Percentiles rank a stretch among this genome's conserved stretches.
phyloP scores from a whole-genome alignment of 306 rosid genomes.

The Sphenostylis stenocarpa region DNA sequence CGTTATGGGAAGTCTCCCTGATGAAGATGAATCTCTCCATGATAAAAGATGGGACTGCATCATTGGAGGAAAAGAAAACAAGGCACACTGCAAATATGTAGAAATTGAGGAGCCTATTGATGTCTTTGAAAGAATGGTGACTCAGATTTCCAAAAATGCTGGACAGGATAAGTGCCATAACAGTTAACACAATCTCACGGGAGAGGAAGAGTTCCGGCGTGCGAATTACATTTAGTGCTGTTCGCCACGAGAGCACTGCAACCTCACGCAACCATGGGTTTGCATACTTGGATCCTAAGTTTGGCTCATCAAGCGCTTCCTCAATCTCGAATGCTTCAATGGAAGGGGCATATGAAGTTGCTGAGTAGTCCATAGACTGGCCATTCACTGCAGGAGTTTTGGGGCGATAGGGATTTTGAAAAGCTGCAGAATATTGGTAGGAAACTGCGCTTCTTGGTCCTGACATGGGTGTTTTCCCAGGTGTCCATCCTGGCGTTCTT shows the following conservation, averaged over 20 bases:
- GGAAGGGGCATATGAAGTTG: constrained; percentile 46
- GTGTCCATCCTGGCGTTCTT: constrained; percentile 68
- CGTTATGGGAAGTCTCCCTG: constrained; percentile 83
- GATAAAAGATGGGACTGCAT: constrained; percentile 90
- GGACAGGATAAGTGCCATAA: constrained; percentile 78
- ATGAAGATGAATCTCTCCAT: constrained; percentile 87
- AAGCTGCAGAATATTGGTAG: constrained; percentile 56
- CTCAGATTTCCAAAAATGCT: constrained; percentile 57
- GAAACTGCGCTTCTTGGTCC: constrained; percentile 52
- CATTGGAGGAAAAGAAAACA: constrained; percentile 89
- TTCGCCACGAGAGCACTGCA: constrained; percentile 75
- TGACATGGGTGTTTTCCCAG: constrained; percentile 55
- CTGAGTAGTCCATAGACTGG: constrained; percentile 47
- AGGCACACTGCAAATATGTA: constrained; percentile 87
- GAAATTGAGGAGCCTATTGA: constrained; percentile 81
- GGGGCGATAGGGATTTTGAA: constrained; percentile 36
- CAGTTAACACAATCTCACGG: constrained; percentile 75
- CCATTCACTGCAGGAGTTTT: constrained; percentile 39
- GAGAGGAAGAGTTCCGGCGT: constrained; percentile 92
- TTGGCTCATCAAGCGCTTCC: constrained; percentile 58
- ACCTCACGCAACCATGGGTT: constrained; percentile 90
- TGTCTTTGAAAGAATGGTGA: constrained; percentile 51
- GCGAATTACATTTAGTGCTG: constrained; percentile 69
- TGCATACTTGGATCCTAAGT: constrained; percentile 60
- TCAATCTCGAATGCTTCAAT: constrained; percentile 50